A percentile compares a stretch with the other conserved stretches of the same genome.
These are phyloP conservation scores for Rhamnella rubrinervis DNA, from an alignment of 331 rosid species.

Conservation along the genomic window DNA sequence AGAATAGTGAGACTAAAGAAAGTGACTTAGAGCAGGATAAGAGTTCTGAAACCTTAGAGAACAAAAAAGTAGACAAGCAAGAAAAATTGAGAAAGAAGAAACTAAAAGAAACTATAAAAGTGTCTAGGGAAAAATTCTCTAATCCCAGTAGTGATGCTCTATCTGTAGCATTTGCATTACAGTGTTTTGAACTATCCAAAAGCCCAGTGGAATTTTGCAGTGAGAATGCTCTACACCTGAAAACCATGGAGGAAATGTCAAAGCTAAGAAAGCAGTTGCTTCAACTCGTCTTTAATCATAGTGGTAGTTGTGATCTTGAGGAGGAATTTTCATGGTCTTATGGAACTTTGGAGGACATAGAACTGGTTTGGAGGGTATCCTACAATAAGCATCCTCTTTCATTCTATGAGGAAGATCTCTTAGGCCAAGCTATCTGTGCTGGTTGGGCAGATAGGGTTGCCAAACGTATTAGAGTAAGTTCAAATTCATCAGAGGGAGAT, in stretches of 20 bases:
- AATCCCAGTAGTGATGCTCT: constrained; percentile 78
- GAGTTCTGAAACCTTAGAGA: constrained; percentile 24
- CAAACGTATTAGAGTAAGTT: constrained; percentile 55
- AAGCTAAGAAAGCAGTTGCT: constrained; percentile 81
- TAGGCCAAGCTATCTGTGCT: constrained; percentile 88
- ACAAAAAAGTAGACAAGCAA: constrained; percentile 38
- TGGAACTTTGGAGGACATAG: constrained; percentile 65
- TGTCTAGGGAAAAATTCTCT: constrained; percentile 56
- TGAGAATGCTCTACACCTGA: constrained; percentile 60
- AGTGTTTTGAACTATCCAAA: constrained; percentile 65
- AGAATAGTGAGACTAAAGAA: constrained; percentile 46
- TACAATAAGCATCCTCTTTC: constrained; percentile 57
- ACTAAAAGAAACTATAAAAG: constrained; percentile 60
- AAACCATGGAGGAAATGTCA: constrained; percentile 95
- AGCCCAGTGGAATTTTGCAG: constrained; percentile 58
- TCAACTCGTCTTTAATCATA: constrained; percentile 58
- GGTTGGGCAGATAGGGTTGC: constrained; percentile 99
- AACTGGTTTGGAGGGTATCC: constrained; percentile 57
- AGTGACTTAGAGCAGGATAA: constrained; percentile 35
- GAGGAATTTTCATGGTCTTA: constrained; percentile 59
- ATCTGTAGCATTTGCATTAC: constrained; percentile 71
- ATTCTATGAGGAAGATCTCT: constrained; percentile 67
- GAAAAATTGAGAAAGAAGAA: constrained; percentile 66
- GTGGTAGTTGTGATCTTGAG: constrained; percentile 40
- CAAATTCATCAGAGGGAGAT: constrained; percentile 42